Evolutionary conservation across 345 rosid species (phyloP), one percentile per base, ranked within the genome.

Genomic region (Laguncularia racemosa): DNA sequence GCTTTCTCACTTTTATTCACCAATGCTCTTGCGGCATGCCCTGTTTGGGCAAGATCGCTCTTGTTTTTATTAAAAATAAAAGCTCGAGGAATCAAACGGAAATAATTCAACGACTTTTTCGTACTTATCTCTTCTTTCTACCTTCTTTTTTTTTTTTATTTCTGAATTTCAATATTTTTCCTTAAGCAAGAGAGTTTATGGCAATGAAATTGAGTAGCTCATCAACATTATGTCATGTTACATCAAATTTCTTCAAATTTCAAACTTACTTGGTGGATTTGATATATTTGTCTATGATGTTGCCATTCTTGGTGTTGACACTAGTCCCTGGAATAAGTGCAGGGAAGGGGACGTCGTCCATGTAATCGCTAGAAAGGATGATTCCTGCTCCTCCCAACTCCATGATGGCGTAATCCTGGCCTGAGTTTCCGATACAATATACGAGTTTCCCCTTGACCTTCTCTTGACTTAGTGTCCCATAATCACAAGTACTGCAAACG

Each of bases 401-500:
- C 23, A 56, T 61, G 60, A 89, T 73, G 9, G 57, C 53, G 48
- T 43, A 62, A 48, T 86, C 95, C 59, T 86, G 91, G 38, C 70
- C 58, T 10, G 43, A 5, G 43, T 12, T 52, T 16, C 81, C 84
- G 3, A 57, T 55, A 67, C 98, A 92, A 62, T 75, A 92, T 17
- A 92, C 84, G 45, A 92, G 56, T 55, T 67, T 86, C 45, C 95
- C 95, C 67, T 67, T 72, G 62, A 86, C 93, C 69, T 73, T 86
- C 8, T 76, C 71, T 18, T 8, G 33, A 44, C 68, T 70, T 33
- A 92, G 60, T 13, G 91, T 81, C 60, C 91, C 93, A 14, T 60
- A 10, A 17, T 81, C 84, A 48, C 96, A 92, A 14, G 72, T 62
- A 47, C 99, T 89, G 66, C 23, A 49, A 43, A 66, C 20, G 14